Evolutionary conservation across 139 green algal species (phyloP).

Genomic region (Deuterostichococcus epilithicus): DNA sequence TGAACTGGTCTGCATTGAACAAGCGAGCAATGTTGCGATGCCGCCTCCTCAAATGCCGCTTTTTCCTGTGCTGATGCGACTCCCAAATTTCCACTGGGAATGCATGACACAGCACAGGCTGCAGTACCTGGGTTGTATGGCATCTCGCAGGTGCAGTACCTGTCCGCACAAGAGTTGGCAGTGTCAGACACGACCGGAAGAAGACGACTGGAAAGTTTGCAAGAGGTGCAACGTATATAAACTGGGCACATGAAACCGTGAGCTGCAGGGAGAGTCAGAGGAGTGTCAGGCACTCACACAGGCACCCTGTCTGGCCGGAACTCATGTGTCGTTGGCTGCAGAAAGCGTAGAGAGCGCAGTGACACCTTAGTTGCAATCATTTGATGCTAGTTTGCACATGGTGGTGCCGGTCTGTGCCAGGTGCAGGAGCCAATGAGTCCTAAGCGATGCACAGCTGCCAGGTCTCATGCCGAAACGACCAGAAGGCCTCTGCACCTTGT

Average conservation of each 20-base stretch:
- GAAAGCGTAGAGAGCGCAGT: background rate
- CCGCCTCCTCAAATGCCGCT: too few relatives aligned
- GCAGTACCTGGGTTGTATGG: constrained; percentile 92
- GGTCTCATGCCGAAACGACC: background rate
- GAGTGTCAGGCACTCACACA: constrained; percentile 51
- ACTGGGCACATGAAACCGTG: too few relatives aligned
- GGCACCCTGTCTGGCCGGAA: constrained; percentile 62
- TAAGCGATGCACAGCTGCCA: too few relatives aligned
- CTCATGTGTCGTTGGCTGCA: constrained; percentile 21
- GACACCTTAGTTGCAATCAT: background rate
- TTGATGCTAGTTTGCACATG: background rate
- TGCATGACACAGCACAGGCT: too few relatives aligned
- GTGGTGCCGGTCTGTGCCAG: too few relatives aligned
- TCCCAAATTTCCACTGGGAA: too few relatives aligned
- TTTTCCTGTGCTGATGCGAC: too few relatives aligned
- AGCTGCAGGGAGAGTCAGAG: too few relatives aligned
- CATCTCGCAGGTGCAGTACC: constrained; percentile 78
- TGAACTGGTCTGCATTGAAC: constrained; percentile 73
- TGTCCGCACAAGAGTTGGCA: constrained; percentile 15
- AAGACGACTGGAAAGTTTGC: too few relatives aligned
- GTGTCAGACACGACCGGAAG: background rate
- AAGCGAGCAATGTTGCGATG: too few relatives aligned
- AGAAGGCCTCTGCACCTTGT: constrained; percentile 40
- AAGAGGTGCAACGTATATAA: background rate
- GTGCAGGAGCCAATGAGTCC: too few relatives aligned